Conservation (phyloP, 2,329 filamentous ascomycete genomes). For the Diaporthe sp. region DNA sequence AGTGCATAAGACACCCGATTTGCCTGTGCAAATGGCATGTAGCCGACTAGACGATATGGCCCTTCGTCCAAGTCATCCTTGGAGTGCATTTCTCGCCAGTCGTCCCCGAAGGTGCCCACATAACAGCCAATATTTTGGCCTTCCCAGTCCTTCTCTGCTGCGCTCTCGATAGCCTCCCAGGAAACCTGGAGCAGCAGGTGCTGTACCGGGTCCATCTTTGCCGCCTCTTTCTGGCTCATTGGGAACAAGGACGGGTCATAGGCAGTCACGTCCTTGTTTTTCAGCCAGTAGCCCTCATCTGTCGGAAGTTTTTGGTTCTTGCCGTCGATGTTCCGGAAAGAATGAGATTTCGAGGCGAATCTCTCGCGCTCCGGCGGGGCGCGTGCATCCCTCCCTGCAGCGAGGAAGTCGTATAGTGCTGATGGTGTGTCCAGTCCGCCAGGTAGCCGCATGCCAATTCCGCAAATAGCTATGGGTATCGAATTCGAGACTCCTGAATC, state of each 20-base stretch:
- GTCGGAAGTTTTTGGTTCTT: slow-evolving; percentile 51
- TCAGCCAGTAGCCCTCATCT: slow-evolving; percentile 12
- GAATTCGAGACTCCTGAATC: background rate
- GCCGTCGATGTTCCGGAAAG: slow-evolving; percentile 42
- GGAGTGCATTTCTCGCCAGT: slow-evolving; percentile 39
- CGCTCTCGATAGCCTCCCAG: slow-evolving; percentile 40
- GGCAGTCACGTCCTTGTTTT: background rate
- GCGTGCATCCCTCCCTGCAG: slow-evolving; percentile 45
- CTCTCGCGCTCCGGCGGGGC: slow-evolving; percentile 39
- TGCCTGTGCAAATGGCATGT: slow-evolving; percentile 48
- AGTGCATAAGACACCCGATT: slow-evolving; percentile 51
- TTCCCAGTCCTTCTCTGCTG: slow-evolving; percentile 39
- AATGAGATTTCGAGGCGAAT: slow-evolving; percentile 34
- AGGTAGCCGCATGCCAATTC: slow-evolving; percentile 49
- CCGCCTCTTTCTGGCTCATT: background rate
- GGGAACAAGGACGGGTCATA: slow-evolving; percentile 21
- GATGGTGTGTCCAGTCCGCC: slow-evolving; percentile 44
- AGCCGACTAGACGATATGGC: slow-evolving; percentile 58
- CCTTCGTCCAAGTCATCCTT: background rate
- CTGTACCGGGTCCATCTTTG: slow-evolving; percentile 24
- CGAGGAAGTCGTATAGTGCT: slow-evolving; percentile 49
- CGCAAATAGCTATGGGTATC: slow-evolving; percentile 49
- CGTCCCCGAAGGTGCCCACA: slow-evolving; percentile 41
- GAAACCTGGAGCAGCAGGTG: slow-evolving; percentile 17
- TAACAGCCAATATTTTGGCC: slow-evolving; percentile 43